A percentile compares a stretch with the other conserved stretches of the same genome.
Conservation (phyloP, 75 land plant species). For the Chamaecyparis obtusa region DNA sequence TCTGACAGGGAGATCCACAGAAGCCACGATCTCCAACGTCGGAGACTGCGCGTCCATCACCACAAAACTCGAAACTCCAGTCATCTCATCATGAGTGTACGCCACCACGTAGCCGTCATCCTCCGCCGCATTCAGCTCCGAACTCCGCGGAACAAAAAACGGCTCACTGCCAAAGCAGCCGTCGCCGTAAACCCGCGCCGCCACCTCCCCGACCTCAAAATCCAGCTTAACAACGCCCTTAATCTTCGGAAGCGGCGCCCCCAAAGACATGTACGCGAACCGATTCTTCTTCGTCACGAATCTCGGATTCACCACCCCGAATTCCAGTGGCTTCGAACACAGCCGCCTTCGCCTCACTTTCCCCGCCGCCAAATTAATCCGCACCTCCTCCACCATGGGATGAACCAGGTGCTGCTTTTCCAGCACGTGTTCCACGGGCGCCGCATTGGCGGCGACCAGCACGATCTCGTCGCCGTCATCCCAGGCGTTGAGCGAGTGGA, state of each 20-base stretch:
- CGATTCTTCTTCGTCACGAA: constrained; percentile 45
- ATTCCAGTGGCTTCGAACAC: constrained; percentile 50
- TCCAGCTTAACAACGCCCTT: constrained; percentile 81
- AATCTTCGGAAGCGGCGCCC: constrained; percentile 62
- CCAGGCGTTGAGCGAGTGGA: constrained; percentile 86
- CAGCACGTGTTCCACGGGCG: constrained; percentile 48
- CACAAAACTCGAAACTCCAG: constrained; percentile 54
- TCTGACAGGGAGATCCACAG: constrained; percentile 59
- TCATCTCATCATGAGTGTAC: constrained; percentile 51
- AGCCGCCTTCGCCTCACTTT: constrained; percentile 31
- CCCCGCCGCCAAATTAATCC: constrained; percentile 51
- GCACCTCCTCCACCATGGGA: constrained; percentile 45
- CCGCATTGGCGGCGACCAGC: constrained; percentile 48
- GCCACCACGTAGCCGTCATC: constrained; percentile 77
- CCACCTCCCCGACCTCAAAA: constrained; percentile 33
- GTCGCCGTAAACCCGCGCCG: constrained; percentile 27
- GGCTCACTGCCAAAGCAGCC: constrained; percentile 76
- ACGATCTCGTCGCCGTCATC: constrained; percentile 59
- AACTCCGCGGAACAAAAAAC: constrained; percentile 49
- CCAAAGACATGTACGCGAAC: constrained; percentile 55
- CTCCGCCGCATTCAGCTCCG: constrained; percentile 16
- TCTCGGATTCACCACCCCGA: constrained; percentile 57
- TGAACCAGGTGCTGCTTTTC: constrained; percentile 40
- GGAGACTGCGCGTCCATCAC: constrained; percentile 88
- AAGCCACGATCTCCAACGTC: constrained; percentile 54